Conservation (phyloP, 129 eudicot species). For the Saposhnikovia divaricata region DNA sequence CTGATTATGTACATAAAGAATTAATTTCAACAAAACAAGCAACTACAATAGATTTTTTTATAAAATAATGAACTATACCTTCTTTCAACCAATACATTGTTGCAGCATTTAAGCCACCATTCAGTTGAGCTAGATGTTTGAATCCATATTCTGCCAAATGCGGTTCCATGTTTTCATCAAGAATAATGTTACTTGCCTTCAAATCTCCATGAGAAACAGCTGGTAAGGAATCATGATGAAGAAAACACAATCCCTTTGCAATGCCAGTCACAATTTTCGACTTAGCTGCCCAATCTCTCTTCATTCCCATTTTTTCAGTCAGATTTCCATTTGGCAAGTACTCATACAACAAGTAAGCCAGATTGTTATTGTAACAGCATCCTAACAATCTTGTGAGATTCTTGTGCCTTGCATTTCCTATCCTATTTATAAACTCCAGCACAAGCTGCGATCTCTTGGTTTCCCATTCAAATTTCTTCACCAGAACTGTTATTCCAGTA, state of each 20-base stretch:
- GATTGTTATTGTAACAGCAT: constrained; percentile 50
- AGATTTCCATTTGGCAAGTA: constrained; percentile 66
- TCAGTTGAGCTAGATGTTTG: constrained; percentile 26
- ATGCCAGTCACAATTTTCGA: constrained; percentile 46
- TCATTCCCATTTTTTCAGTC: constrained; percentile 44
- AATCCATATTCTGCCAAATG: constrained; percentile 65
- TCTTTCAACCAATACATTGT: constrained; percentile 34
- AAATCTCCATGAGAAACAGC: constrained; percentile 76
- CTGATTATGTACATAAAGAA: neutral
- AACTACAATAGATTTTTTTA: neutral
- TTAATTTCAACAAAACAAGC: neutral
- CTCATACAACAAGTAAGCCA: constrained; percentile 64
- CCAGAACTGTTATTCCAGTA: constrained; percentile 60
- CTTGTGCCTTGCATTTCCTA: constrained; percentile 71
- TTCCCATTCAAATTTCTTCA: constrained; percentile 74
- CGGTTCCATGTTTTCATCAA: constrained; percentile 89
- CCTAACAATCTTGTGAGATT: constrained; percentile 72
- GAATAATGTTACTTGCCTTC: constrained; percentile 48
- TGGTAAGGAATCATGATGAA: constrained; percentile 74
- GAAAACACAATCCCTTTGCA: constrained; percentile 61
- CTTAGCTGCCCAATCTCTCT: constrained; percentile 71
- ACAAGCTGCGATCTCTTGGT: constrained; percentile 32
- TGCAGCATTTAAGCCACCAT: constrained; percentile 12
- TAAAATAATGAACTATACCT: constrained; percentile 30
- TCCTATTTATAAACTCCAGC: constrained; percentile 33